A percentile compares a stretch with the other conserved stretches of the same genome.
Evolutionary conservation across 768 basidiomycete species (phyloP).

Genomic region (Tulasnella sp.): DNA sequence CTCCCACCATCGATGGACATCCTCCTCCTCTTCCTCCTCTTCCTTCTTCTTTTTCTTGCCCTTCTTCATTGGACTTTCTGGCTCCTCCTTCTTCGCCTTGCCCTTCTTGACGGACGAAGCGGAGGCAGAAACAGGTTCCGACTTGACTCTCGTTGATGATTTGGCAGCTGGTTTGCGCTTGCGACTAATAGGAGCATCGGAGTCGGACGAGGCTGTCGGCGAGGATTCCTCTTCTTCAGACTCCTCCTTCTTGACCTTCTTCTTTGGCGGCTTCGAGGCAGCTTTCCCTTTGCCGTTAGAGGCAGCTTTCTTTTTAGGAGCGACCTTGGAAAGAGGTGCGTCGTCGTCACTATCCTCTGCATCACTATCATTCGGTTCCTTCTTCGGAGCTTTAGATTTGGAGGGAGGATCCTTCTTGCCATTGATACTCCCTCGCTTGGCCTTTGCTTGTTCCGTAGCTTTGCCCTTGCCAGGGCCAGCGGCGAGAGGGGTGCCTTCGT

Average conservation of each 20-base stretch:
- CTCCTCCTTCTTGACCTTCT: constrained; percentile 48
- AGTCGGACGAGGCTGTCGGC: constrained; percentile 15
- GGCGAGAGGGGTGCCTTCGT: constrained; percentile 40
- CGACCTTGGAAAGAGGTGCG: constrained; percentile 26
- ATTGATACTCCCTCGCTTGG: constrained; percentile 10
- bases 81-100: constrained; percentile 48
- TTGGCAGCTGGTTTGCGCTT: constrained; percentile 20
- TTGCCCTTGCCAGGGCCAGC: constrained; percentile 38
- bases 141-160: constrained; percentile 34
- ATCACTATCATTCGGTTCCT: constrained; percentile 31
- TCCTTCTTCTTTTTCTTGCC: constrained; percentile 54
- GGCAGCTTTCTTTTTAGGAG: constrained; percentile 21
- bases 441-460: neutral
- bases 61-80: constrained; percentile 36
- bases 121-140: constrained; percentile 7
- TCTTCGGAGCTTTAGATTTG: constrained; percentile 33
- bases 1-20: constrained; percentile 86
- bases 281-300: constrained; percentile 19
- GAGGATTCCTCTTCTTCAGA: constrained; percentile 33
- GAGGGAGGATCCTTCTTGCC: constrained; percentile 18
- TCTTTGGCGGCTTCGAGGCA: constrained; percentile 49
- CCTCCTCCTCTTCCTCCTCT: constrained; percentile 62
- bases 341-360: constrained; percentile 27
- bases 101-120: constrained; percentile 15
- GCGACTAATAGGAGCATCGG: neutral